Percentiles rank a stretch among this genome's conserved stretches.
These are phyloP conservation scores for Arthroderma uncinatum DNA, from an alignment of 2,329 filamentous ascomycete species.

Conservation along the genomic window DNA sequence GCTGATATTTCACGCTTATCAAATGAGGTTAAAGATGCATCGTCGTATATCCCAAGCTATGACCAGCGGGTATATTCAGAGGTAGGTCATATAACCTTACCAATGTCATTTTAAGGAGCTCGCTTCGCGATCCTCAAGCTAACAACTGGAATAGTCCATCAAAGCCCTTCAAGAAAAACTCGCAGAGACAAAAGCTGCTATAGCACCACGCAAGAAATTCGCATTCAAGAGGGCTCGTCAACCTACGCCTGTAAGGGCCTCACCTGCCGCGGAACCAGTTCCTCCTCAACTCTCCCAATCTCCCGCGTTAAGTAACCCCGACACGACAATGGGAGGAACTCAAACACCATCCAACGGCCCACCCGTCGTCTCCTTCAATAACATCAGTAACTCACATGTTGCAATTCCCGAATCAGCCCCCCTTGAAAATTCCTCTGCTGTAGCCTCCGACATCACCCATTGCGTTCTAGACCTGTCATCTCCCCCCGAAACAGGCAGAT, in stretches of 20 bases:
- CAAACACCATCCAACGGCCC: constrained; percentile 22
- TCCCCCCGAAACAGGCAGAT: constrained; percentile 45
- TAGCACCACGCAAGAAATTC: constrained; percentile 69
- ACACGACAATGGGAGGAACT: not conserved
- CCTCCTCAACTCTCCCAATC: too few relatives aligned
- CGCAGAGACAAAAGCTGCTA: constrained; percentile 54
- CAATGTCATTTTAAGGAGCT: too few relatives aligned
- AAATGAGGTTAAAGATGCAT: constrained; percentile 72
- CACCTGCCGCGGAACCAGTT: constrained; percentile 24
- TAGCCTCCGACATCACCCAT: constrained; percentile 54
- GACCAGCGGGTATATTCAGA: constrained; percentile 79
- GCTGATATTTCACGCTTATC: constrained; percentile 70
- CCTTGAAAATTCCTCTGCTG: constrained; percentile 61
- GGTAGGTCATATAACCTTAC: constrained; percentile 35
- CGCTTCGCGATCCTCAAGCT: not conserved
- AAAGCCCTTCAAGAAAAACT: constrained; percentile 72
- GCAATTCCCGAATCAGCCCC: constrained; percentile 62
- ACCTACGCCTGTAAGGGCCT: constrained; percentile 44
- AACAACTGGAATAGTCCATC: constrained; percentile 48
- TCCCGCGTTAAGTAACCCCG: too few relatives aligned
- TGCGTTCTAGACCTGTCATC: constrained; percentile 75
- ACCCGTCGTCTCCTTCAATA: constrained; percentile 51
- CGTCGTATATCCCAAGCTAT: constrained; percentile 72
- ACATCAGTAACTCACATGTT: constrained; percentile 60
- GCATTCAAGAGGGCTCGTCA: constrained; percentile 58